These are phyloP conservation scores for Nicotiana tabacum DNA, from an alignment of 257 asterid species.

Conservation along the genomic window DNA sequence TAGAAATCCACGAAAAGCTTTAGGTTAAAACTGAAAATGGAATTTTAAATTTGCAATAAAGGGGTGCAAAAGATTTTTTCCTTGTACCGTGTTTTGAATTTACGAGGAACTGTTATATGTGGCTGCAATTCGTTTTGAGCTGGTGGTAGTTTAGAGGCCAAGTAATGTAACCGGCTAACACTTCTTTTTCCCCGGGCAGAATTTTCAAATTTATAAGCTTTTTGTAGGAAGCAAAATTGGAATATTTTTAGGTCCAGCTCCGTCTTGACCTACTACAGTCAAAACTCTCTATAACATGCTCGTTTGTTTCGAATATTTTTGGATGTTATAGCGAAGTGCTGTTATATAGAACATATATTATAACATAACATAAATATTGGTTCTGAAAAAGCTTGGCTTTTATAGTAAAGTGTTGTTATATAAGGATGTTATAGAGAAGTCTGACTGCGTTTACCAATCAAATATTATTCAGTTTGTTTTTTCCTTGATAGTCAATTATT, in stretches of 20 bases:
- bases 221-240: not conserved
- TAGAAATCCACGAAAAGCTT: not conserved
- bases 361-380: too few relatives aligned
- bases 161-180: not conserved
- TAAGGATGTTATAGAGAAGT: too few relatives aligned
- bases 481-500: too few relatives aligned
- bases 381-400: too few relatives aligned
- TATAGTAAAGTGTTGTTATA: too few relatives aligned
- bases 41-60: not conserved
- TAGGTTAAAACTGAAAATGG: not conserved
- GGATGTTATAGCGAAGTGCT: too few relatives aligned
- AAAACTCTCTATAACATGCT: too few relatives aligned
- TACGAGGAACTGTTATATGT: slow-evolving; percentile 13
- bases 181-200: not conserved
- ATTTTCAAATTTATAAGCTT: not conserved
- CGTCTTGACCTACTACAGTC: too few relatives aligned
- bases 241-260: not conserved
- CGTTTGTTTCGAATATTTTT: too few relatives aligned
- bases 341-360: too few relatives aligned
- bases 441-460: too few relatives aligned
- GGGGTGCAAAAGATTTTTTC: not conserved
- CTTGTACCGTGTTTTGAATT: not conserved
- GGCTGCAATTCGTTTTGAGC: slow-evolving; percentile 26
- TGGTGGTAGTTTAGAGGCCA: slow-evolving; percentile 38
- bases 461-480: too few relatives aligned